Percentiles rank a stretch among this genome's conserved stretches.
phyloP scores from a whole-genome alignment of 257 asterid genomes.

The Forsythia viridissima region DNA sequence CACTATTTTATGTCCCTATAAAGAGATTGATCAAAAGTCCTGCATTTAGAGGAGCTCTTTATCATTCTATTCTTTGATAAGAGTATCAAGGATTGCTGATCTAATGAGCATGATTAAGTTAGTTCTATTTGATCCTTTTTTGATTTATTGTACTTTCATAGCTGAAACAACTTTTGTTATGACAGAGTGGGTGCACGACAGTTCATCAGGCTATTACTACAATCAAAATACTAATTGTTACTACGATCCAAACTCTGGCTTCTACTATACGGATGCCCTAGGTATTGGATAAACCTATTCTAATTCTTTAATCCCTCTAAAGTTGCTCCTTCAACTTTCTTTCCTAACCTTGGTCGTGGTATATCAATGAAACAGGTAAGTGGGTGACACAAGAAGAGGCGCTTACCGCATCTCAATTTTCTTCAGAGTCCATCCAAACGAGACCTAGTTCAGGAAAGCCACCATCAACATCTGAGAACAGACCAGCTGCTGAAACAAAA shows the following conservation, averaged over 20 bases:
- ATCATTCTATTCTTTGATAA: not conserved
- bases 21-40: not conserved
- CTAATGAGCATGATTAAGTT: not conserved
- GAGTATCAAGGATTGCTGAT: not conserved
- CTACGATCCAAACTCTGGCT: conserved; percentile 94
- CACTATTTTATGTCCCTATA: not conserved
- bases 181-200: conserved; percentile 85
- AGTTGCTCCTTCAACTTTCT: conserved; percentile 5
- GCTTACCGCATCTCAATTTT: conserved; percentile 51
- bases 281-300: conserved; percentile 43
- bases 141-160: not conserved
- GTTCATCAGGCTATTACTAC: conserved; percentile 81
- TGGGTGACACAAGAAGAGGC: conserved; percentile 94
- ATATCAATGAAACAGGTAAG: conserved; percentile 54
- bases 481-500: conserved; percentile 40
- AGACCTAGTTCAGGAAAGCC: conserved; percentile 49
- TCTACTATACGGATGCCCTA: conserved; percentile 83
- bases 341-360: not conserved
- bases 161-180: conserved; percentile 14
- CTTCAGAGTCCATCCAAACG: conserved; percentile 53
- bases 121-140: not conserved
- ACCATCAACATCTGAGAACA: conserved; percentile 31
- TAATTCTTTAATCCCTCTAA: not conserved
- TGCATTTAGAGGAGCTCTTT: not conserved
- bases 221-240: conserved; percentile 56